A percentile compares a stretch with the other conserved stretches of the same genome.
Conservation (phyloP, 441 rosid species). For the Arabidopsis hybrid region DNA sequence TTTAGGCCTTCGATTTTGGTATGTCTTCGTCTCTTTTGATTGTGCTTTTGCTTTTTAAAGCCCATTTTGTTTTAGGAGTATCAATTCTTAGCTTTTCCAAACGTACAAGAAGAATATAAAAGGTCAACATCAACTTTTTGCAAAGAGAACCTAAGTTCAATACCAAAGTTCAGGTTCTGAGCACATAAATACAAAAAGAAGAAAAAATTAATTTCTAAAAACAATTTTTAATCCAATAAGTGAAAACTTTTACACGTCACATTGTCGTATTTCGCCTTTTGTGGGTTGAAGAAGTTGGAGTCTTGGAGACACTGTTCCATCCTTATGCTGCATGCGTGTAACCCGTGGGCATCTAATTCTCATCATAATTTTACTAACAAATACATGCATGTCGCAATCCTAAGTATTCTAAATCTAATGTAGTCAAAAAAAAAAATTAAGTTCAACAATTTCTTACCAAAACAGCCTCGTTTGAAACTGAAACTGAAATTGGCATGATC, state of each 20-base stretch:
- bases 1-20: conserved; percentile 44
- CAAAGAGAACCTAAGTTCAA: conserved; percentile 20
- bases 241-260: conserved; percentile 21
- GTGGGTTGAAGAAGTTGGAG: conserved; percentile 13
- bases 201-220: conserved; percentile 6
- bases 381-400: conserved; percentile 18
- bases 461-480: neutral
- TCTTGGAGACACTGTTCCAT: conserved; percentile 33
- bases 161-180: conserved; percentile 18
- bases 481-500: neutral
- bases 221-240: conserved; percentile 6
- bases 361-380: neutral
- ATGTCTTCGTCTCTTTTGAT: conserved; percentile 33
- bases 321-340: conserved; percentile 20
- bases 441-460: neutral
- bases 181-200: conserved; percentile 41
- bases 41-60: conserved; percentile 34
- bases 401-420: neutral
- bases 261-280: conserved; percentile 19
- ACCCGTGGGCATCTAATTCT: conserved; percentile 38
- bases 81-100: conserved; percentile 22
- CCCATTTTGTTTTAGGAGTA: conserved; percentile 34
- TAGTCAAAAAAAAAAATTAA: neutral
- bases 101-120: conserved; percentile 35
- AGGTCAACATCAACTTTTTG: conserved; percentile 44